Base-by-base conservation (phyloP, 2,329 filamentous ascomycete species). In the Monilinia laxa region DNA sequence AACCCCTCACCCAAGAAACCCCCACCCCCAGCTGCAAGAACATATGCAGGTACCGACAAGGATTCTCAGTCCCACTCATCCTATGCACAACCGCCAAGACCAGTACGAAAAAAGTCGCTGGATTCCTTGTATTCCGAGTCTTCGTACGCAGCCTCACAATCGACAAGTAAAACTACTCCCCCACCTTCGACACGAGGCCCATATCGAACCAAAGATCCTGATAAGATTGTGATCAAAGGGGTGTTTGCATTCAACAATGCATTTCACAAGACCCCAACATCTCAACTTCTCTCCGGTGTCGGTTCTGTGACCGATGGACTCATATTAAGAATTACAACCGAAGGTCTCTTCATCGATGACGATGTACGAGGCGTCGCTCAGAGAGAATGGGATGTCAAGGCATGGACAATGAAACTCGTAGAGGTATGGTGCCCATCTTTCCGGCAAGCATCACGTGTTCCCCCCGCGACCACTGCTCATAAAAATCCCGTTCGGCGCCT, bases 371-470 rank as follows among this genome's bases (percentile, higher is more conserved):
- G 88, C 69, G 92, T 97, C 20, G 89, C 92, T n/a, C 93, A 98
- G 79, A 88, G 95, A 68, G 95, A 99, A 80, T 99, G 95, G 95
- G 95, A 99, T 77, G 88, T 98, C 76, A 98, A 98, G 79, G 93
- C 94, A 35, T 98, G 95, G 95, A 97, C 93, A 54, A 85, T 99
- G 79, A 97, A 96, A 80, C 82, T 90, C 71, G 87, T 96, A 78
- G 95, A 98, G 85, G 89, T 95, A 81, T 92, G 90, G 87, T 93
- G 89, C 77, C 86, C 87, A 75, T 85, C 89, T 78, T 86, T 77
- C 80, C 85, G 77, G 66, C 81, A 80, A 67, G 77, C 81, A 68
- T 55, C 65, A 31, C 60, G 60, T 71, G 72, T 75, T 72, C 78
- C 78, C 67, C 76, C 62, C 51, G 45, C 62, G 64, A 65, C 70